These are phyloP conservation scores for Endogone sp. DNA, from an alignment of 192 early-diverging fungal genomes.

Conservation along the genomic window DNA sequence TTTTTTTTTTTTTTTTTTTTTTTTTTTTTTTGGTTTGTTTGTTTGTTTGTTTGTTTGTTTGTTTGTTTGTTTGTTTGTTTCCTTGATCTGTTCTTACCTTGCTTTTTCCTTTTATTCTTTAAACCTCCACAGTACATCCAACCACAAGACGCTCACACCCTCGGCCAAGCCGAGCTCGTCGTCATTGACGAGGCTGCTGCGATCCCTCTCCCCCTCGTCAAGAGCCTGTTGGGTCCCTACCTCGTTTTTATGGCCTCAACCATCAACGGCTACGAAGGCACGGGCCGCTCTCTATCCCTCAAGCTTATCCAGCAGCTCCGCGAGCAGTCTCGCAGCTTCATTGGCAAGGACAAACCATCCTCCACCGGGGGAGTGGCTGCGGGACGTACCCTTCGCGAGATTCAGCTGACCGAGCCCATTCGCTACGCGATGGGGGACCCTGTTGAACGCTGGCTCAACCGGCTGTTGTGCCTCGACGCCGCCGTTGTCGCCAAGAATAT, in stretches of 20 bases:
- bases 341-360: slow-evolving; percentile 43
- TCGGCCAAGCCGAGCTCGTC: slow-evolving; percentile 95
- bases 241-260: slow-evolving; percentile 98
- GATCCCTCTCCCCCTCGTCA: slow-evolving; percentile 92
- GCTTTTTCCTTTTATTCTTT: too few relatives aligned
- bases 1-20: too few relatives aligned
- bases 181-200: slow-evolving; percentile 99
- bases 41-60: too few relatives aligned
- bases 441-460: slow-evolving; percentile 94
- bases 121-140: slow-evolving; percentile 76
- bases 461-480: slow-evolving; percentile 92
- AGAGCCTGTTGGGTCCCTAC: slow-evolving; percentile 89
- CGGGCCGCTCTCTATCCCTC: slow-evolving; percentile 92
- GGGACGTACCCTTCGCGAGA: slow-evolving; percentile 81
- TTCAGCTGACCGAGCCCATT: slow-evolving; percentile 93
- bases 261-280: slow-evolving; percentile 99
- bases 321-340: slow-evolving; percentile 81
- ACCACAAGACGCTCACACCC: slow-evolving; percentile 87
- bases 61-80: too few relatives aligned
- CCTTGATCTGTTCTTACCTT: too few relatives aligned
- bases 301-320: slow-evolving; percentile 95
- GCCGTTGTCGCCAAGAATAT: slow-evolving; percentile 62
- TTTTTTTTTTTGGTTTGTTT: too few relatives aligned
- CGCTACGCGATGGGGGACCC: slow-evolving; percentile 84
- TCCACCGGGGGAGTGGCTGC: slow-evolving; percentile 34